Conservation (phyloP, 2,329 filamentous ascomycete genomes). For the Ophiostoma pallidulum region DNA sequence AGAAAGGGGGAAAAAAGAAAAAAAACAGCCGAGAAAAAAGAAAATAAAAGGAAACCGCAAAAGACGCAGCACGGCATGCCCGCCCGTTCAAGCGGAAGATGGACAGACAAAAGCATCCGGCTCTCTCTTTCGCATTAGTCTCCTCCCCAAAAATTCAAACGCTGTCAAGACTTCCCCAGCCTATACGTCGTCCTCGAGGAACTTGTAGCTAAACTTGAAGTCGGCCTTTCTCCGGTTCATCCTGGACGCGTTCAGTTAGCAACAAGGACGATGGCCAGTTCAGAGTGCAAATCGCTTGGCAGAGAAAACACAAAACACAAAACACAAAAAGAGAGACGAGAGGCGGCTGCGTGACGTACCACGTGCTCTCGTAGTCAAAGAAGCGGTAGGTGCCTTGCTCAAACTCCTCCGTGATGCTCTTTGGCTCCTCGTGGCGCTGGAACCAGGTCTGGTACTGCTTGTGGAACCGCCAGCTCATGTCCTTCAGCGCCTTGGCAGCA, state of each 20-base stretch:
- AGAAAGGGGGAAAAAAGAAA: too few relatives aligned
- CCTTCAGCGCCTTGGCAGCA: conserved; percentile 92
- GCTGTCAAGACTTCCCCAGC: not conserved
- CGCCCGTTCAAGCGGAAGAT: too few relatives aligned
- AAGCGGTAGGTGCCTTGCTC: conserved; percentile 98
- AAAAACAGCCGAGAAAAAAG: too few relatives aligned
- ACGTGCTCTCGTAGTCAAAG: conserved; percentile 99
- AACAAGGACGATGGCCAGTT: not conserved
- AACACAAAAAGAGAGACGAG: not conserved
- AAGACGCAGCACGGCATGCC: too few relatives aligned
- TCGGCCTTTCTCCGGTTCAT: conserved; percentile 98
- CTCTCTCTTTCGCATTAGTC: too few relatives aligned
- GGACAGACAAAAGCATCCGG: too few relatives aligned
- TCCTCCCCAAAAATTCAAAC: not conserved
- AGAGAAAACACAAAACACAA: not conserved
- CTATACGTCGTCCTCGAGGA: conserved; percentile 84
- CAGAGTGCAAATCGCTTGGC: not conserved
- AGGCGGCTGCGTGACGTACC: conserved; percentile 68
- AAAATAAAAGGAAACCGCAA: too few relatives aligned
- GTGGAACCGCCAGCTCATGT: conserved; percentile 97
- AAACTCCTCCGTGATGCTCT: conserved; percentile 96
- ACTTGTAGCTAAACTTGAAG: conserved; percentile 98
- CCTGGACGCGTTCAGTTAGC: conserved; percentile 40
- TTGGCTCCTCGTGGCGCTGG: conserved; percentile 94
- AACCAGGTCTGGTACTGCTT: conserved; percentile 99